Evolutionary conservation across 192 early-diverging fungal species (phyloP).

Genomic region (Phlyctochytrium bullatum): DNA sequence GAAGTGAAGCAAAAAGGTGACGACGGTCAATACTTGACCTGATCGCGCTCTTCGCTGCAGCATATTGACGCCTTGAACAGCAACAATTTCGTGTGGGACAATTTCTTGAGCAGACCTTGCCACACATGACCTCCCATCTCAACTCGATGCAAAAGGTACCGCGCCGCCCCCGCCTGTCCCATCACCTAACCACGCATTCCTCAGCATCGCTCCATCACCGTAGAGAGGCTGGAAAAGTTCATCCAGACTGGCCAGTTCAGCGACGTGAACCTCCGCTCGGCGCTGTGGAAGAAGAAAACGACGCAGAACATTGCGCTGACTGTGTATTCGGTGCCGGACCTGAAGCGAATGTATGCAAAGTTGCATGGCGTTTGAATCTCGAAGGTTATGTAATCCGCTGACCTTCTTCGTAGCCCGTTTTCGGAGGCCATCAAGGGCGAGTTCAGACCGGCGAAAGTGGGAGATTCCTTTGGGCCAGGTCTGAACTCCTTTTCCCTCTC

Average conservation of each 20-base stretch:
- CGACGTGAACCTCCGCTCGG: conserved; percentile 64
- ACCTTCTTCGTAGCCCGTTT: conserved; percentile 51
- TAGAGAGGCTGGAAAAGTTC: conserved; percentile 73
- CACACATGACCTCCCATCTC: conserved; percentile 9
- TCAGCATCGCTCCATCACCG: conserved; percentile 73
- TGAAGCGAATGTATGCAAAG: conserved; percentile 58
- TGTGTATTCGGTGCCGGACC: conserved; percentile 67
- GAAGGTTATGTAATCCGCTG: no score
- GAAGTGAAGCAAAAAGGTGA: no score
- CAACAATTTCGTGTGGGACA: no score
- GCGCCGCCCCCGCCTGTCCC: not conserved
- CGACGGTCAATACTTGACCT: no score
- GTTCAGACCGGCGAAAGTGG: conserved; percentile 66
- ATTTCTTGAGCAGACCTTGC: no score
- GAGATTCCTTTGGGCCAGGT: conserved; percentile 80
- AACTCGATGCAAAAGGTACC: conserved; percentile 10
- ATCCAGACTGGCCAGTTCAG: conserved; percentile 59
- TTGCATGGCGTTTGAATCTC: no score
- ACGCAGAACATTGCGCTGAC: conserved; percentile 36
- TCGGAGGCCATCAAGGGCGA: conserved; percentile 67
- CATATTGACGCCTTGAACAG: no score
- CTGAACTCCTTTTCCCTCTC: not conserved
- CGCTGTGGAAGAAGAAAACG: conserved; percentile 46
- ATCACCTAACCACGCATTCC: not conserved
- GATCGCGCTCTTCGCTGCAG: no score